These are phyloP conservation scores for Candida ovalis DNA, from an alignment of 805 yeast genomes.

Conservation along the genomic window DNA sequence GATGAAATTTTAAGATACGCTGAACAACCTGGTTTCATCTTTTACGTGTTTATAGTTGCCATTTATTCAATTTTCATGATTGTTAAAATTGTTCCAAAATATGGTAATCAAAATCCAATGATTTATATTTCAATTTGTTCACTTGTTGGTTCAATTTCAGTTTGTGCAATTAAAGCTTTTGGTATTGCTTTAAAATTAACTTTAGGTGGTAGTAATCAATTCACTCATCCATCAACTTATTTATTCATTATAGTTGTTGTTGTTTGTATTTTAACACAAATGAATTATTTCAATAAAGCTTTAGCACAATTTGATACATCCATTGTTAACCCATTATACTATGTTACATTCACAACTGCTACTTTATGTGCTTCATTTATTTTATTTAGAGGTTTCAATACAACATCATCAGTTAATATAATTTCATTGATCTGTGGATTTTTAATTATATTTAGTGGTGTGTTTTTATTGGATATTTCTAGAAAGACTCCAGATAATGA, in stretches of 20 bases:
- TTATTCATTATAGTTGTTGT: conserved; percentile 74
- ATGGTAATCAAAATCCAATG: conserved; percentile 82
- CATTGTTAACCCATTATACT: conserved; percentile 85
- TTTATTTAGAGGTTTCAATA: conserved; percentile 81
- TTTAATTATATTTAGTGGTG: conserved; percentile 83
- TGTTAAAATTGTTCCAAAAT: conserved; percentile 73
- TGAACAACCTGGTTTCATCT: conserved; percentile 67
- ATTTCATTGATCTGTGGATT: conserved; percentile 82
- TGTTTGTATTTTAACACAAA: conserved; percentile 81
- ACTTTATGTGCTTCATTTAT: conserved; percentile 84
- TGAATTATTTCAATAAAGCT: conserved; percentile 93
- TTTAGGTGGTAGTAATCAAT: conserved; percentile 80
- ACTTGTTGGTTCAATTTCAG: conserved; percentile 84
- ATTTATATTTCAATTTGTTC: conserved; percentile 87
- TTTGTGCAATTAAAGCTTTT: conserved; percentile 89
- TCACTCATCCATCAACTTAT: conserved; percentile 79
- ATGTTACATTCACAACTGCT: conserved; percentile 87
- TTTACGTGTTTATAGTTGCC: conserved; percentile 60
- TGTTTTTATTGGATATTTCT: conserved; percentile 74
- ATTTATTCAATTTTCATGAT: conserved; percentile 74
- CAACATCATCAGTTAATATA: conserved; percentile 73
- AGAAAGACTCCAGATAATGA: conserved; percentile 54
- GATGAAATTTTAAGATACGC: conserved; percentile 85
- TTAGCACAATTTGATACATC: conserved; percentile 91
- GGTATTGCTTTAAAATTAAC: conserved; percentile 89